These are phyloP conservation scores for Debaryomycetaceae sp. DNA, from an alignment of 1,139 yeast genomes.

Conservation along the genomic window DNA sequence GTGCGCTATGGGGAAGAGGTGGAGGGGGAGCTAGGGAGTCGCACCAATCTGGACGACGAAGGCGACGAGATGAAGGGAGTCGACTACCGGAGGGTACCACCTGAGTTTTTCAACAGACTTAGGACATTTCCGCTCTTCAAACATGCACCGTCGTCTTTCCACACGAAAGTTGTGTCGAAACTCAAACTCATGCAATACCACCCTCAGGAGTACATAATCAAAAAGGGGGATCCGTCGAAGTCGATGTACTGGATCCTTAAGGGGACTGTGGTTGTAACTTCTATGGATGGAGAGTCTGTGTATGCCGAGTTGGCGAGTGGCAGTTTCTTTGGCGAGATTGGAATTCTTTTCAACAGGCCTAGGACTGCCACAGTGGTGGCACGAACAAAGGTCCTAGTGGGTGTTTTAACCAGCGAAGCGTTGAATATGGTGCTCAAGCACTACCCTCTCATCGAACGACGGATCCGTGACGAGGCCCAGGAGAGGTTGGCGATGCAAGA, in stretches of 20 bases:
- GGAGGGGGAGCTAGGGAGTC: not conserved
- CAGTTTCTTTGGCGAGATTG: conserved; percentile 74
- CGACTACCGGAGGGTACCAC: conserved; percentile 31
- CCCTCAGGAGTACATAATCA: conserved; percentile 66
- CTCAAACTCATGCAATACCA: conserved; percentile 57
- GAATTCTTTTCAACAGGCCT: conserved; percentile 69
- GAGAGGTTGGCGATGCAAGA: conserved; percentile 70
- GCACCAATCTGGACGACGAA: not conserved
- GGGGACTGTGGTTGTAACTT: conserved; percentile 70
- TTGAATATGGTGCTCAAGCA: conserved; percentile 56
- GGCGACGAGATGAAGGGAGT: conserved; percentile 1
- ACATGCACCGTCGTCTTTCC: conserved; percentile 63
- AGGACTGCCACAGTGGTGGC: conserved; percentile 81
- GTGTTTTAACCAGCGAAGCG: conserved; percentile 64
- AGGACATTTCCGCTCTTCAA: conserved; percentile 60
- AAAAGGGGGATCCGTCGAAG: conserved; percentile 69
- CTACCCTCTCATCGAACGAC: conserved; percentile 62
- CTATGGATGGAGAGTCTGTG: conserved; percentile 71
- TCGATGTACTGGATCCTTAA: conserved; percentile 79
- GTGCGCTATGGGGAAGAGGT: not conserved
- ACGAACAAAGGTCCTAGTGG: conserved; percentile 59
- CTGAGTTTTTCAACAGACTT: conserved; percentile 50
- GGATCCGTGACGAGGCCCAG: conserved; percentile 75
- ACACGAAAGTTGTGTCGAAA: conserved; percentile 55
- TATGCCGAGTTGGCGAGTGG: conserved; percentile 71